A percentile compares a stretch with the other conserved stretches of the same genome.
Conservation (phyloP, 139 green algal genomes). For the Tetradesmus lagerheimii region DNA sequence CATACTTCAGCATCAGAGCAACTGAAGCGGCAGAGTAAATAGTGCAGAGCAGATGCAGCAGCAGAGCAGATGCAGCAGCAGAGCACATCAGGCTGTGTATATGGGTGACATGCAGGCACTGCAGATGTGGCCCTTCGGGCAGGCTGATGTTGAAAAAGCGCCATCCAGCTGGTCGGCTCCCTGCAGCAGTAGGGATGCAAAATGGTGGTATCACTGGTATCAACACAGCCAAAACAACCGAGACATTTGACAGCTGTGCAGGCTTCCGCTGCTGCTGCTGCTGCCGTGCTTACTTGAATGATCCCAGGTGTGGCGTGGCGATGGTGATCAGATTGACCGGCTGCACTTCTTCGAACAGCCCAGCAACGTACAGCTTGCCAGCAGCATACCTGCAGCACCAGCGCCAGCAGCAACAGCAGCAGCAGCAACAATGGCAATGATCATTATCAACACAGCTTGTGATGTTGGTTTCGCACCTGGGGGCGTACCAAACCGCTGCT, state of each 20-base stretch:
- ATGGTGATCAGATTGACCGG: slow-evolving; percentile 38
- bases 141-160: slow-evolving; percentile 39
- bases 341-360: slow-evolving; percentile 13
- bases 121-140: not conserved
- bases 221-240: too few species aligned
- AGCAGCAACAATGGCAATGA: not conserved
- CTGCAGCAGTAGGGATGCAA: too few species aligned
- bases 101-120: too few species aligned
- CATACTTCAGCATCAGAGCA: too few species aligned
- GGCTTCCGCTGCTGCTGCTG: not conserved
- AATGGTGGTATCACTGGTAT: too few species aligned
- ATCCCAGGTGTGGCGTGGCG: slow-evolving; percentile 43
- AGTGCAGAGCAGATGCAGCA: too few species aligned
- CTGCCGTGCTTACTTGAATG: slow-evolving; percentile 18
- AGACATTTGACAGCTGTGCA: too few species aligned
- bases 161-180: not conserved
- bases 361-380: slow-evolving; percentile 43
- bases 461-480: too few species aligned
- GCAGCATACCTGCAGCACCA: slow-evolving; percentile 32
- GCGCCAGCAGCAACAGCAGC: not conserved
- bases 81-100: too few species aligned
- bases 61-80: too few species aligned
- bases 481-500: not conserved
- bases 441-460: too few species aligned
- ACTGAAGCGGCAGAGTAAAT: too few species aligned